Evolutionary conservation across 257 asterid species (phyloP), one percentile per base, ranked within the genome.

Genomic region (Datura wrightii): DNA sequence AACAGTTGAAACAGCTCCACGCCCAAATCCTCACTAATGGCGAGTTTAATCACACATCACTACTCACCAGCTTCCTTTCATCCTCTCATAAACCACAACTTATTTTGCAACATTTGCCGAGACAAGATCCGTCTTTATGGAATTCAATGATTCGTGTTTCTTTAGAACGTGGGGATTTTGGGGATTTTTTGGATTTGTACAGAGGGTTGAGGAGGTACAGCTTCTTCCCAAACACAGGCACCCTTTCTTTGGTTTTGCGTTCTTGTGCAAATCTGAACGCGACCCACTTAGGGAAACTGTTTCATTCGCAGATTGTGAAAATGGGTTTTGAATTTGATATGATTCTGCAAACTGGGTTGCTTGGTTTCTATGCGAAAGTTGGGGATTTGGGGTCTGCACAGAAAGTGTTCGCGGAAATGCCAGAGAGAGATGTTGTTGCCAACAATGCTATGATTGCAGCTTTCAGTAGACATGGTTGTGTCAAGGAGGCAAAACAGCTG

Each of bases 391-490:
- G 36, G 1, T 8, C 66, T n/a, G 66, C 66, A 59, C 5, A 1
- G 66, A 8, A 59, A 59, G 66, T n/a, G 36, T 59, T 59, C n/a
- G 66, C 5, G 1, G 66, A 59, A 59, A 59, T 59, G 66, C 36
- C 66, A 0, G 13, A 58, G 65, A 58, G 34, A 58, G 65, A 58
- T n/a, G 34, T 18, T 58, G 8, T n/a, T 19, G 66, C 66, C 6
- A n/a, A 11, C n/a, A 59, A 59, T 59, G 66, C 66, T n/a, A 59
- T 59, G 66, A 59, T n/a, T 59, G n/a, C 66, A 59, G 36, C 66
- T 59, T 59, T n/a, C 10, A 59, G 36, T 59, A 59, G 36, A 31
- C 8, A 1, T 59, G 66, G 66, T 8, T n/a, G 6, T 59, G 66
- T 59, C 9, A 31, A 59, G 36, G 66, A 58, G 65, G 65, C 65